Evolutionary conservation across 2,329 filamentous ascomycete species (phyloP).

Genomic region (Clonostachys byssicola): DNA sequence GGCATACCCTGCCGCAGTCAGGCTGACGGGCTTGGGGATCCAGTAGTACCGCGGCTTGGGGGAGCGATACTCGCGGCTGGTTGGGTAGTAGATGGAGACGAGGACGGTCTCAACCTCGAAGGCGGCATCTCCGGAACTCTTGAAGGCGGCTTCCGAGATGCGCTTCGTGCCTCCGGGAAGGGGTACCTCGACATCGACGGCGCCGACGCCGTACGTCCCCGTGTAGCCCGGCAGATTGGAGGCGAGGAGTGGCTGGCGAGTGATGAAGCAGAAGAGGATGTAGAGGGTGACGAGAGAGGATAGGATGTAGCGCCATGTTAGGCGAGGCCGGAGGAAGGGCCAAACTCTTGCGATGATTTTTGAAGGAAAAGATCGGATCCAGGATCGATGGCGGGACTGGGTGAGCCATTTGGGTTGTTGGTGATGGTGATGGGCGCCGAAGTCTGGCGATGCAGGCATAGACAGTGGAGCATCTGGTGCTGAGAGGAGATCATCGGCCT

Average conservation of each 20-base stretch:
- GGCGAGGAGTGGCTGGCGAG: conserved; percentile 34
- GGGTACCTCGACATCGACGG: conserved; percentile 41
- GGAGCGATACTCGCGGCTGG: conserved; percentile 17
- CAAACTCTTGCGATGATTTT: not conserved
- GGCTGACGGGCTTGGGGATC: conserved; percentile 35
- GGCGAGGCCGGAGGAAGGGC: conserved; percentile 18
- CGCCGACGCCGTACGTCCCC: conserved; percentile 37
- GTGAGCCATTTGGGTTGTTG: conserved; percentile 3
- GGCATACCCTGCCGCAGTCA: conserved; percentile 41
- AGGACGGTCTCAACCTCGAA: conserved; percentile 42
- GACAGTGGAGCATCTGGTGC: conserved; percentile 1
- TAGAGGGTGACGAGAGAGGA: conserved; percentile 22
- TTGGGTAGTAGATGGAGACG: conserved; percentile 45
- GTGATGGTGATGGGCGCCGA: not conserved
- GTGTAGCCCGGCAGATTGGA: conserved; percentile 37
- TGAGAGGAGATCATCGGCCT: not conserved
- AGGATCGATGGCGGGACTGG: not conserved
- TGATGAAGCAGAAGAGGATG: conserved; percentile 30
- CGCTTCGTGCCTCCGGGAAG: conserved; percentile 19
- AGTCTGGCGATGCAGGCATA: not conserved
- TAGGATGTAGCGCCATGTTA: conserved; percentile 25
- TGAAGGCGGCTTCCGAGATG: conserved; percentile 25
- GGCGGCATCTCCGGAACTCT: conserved; percentile 24
- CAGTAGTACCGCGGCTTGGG: conserved; percentile 29
- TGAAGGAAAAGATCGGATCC: not conserved